Evolutionary conservation across 2,329 filamentous ascomycete species (phyloP), one percentile per base, ranked within the genome.

Genomic region (Verruconis gallopava): DNA sequence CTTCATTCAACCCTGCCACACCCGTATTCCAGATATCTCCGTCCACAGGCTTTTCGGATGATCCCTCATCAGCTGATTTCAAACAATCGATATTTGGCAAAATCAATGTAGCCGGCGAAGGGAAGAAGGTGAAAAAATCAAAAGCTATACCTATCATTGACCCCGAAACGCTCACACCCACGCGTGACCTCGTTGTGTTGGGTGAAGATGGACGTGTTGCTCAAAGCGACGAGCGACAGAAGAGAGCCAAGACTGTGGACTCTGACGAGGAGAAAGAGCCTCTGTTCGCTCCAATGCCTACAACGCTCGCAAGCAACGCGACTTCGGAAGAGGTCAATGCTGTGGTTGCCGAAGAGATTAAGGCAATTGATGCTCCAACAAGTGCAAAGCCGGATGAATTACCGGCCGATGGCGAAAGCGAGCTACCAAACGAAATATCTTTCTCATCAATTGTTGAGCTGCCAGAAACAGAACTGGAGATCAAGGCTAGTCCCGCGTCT

Each of bases 131-230:
- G 1, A 85, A 82, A 61, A 77, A 76, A 51, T 84, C 79, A 3
- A 95, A 91, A 62, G 85, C 85, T 6, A 73, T 94, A 42, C 82
- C 86, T 0, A 93, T 94, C 47, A 63, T 89, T 6, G 82, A 83
- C 1, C 68, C 76, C 43, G 62, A 48, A 45, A 65, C 67, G 49
- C 58, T 65, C 47, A 54, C 55, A 20, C 59, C 56, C 21, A 54
- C 53, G 42, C 55, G 63, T 15, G 25, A 30, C 25, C n/a, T n/a
- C 9, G 25, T 30, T 30, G 59, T 59, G 13, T 22, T 21, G 18
- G 54, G 60, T 46, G 67, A 72, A 3, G 69, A 79, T 47, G 77
- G 78, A 13, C 74, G 77, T 19, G 60, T 72, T 15, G 69, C 67
- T n/a, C 75, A 82, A 47, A 68, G 67, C 44, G 73, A 80, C 45